Percentiles rank a stretch among this genome's conserved stretches.
phyloP scores from a whole-genome alignment of 2,329 filamentous ascomycete species.

The Penicillium sp. region DNA sequence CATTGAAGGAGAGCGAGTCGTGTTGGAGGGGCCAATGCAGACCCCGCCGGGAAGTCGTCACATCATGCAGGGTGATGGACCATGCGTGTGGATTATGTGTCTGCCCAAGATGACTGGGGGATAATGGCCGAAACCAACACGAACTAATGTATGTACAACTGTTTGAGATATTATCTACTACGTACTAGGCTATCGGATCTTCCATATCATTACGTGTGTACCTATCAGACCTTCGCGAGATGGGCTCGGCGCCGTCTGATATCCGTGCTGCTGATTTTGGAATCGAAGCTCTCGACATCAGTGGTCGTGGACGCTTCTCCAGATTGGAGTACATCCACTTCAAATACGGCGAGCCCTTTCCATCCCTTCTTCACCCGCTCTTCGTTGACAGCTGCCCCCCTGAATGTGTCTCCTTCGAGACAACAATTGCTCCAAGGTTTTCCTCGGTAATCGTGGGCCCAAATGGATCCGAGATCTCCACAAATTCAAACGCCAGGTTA shows the following conservation, averaged over 20 bases:
- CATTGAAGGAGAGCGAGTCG: slow-evolving; percentile 24
- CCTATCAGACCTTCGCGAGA: slow-evolving; percentile 30
- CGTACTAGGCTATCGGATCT: slow-evolving; percentile 5
- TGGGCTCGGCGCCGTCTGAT: slow-evolving; percentile 60
- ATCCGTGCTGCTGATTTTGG: slow-evolving; percentile 88
- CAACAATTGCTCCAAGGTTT: slow-evolving; percentile 73
- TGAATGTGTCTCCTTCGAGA: slow-evolving; percentile 81
- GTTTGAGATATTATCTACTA: slow-evolving; percentile 6
- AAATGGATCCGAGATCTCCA: slow-evolving; percentile 82
- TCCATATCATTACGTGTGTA: slow-evolving; percentile 1
- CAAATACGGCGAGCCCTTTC: slow-evolving; percentile 73
- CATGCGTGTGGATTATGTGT: slow-evolving; percentile 11
- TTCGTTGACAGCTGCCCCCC: slow-evolving; percentile 83
- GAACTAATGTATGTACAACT: slow-evolving; percentile 10
- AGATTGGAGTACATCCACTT: slow-evolving; percentile 82
- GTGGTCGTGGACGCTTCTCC: slow-evolving; percentile 47
- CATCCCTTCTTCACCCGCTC: slow-evolving; percentile 74
- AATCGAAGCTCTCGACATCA: slow-evolving; percentile 63
- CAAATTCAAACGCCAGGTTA: slow-evolving; percentile 69
- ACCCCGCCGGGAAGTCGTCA: slow-evolving; percentile 22
- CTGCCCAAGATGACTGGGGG: slow-evolving; percentile 11
- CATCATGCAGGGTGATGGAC: slow-evolving; percentile 25
- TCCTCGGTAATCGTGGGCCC: slow-evolving; percentile 86
- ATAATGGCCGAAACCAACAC: slow-evolving; percentile 17
- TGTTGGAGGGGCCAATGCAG: slow-evolving; percentile 17